Evolutionary conservation across 108 stramenopile species (phyloP), one percentile per base, ranked within the genome.

Genomic region (Epipyxis sp.): DNA sequence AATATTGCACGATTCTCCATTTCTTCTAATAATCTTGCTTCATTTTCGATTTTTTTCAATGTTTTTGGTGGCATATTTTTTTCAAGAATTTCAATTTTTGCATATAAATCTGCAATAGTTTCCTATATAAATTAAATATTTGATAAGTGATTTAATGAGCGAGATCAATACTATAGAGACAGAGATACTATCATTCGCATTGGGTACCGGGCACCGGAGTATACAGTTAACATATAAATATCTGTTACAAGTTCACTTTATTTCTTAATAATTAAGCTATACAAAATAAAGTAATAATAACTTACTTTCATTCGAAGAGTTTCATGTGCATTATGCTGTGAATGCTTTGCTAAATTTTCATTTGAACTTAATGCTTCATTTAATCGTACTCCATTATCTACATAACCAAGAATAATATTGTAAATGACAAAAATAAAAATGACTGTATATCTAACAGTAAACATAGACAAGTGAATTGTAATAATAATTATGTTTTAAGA

Each of bases 331-430:
- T 43, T 29, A 6, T 30, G 6, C 34, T 74, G 71, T 6, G 71
- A 6, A 74, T 74, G 71, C 50, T 74, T 74, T 3, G 50, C 6
- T 35, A 74, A 25, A 39, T 74, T 42, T 6, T 39, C 27, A 57
- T 74, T 74, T 6, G 71, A 13, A 10, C 3, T 29, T 30, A 13
- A 30, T 29, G 43, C 6, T 39, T 74, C 71, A 13, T 3, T 20
- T 42, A 74, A 43, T 10, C 25, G 71, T 10, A 46, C 20, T 6
- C 43, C 27, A 42, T 74, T 43, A 42, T 74, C 71, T 74, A 57
- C 25, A 57, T 57, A 57, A 16, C n/a, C n/a, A n/a, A n/a, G n/a
- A n/a, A n/a, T n/a, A n/a, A n/a, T n/a, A n/a, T n/a, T n/a, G n/a
- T n/a, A n/a, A n/a, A n/a, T n/a, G n/a, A n/a, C n/a, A n/a, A n/a